Percentiles rank a stretch among this genome's conserved stretches.
Conservation (phyloP, 306 rosid species). For the Psophocarpus tetragonolobus region DNA sequence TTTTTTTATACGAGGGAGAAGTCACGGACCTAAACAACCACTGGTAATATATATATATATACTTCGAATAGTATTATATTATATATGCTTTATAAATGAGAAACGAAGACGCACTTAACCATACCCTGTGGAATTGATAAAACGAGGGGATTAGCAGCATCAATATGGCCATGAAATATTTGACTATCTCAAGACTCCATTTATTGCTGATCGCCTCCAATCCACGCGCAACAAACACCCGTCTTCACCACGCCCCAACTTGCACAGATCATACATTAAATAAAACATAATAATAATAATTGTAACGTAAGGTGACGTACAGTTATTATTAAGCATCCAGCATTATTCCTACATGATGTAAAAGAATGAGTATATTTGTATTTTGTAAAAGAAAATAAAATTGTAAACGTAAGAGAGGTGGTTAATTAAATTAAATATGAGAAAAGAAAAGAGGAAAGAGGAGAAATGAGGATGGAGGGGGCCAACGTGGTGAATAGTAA, state of each 20-base stretch:
- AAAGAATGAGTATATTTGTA: too few species aligned
- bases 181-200: constrained; percentile 57
- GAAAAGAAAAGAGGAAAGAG: too few species aligned
- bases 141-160: not conserved
- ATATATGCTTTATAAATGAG: not conserved
- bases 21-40: constrained; percentile 8
- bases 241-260: not conserved
- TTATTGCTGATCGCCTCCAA: constrained; percentile 43
- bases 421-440: too few species aligned
- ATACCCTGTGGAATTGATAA: not conserved
- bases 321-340: not conserved
- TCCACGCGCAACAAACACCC: constrained; percentile 31
- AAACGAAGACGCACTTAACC: not conserved
- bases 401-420: too few species aligned
- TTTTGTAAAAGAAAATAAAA: too few species aligned
- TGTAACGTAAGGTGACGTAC: not conserved
- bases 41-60: not conserved
- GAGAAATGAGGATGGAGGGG: not conserved
- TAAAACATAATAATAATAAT: too few species aligned
- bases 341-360: too few species aligned
- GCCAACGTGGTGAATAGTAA: constrained; percentile 44
- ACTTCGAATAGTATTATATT: not conserved
- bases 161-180: constrained; percentile 27
- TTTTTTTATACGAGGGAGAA: not conserved
- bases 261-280: too few species aligned